Percentiles rank a stretch among this genome's conserved stretches.
Conservation (phyloP, 768 basidiomycete species). For the Hortiboletus campestris region DNA sequence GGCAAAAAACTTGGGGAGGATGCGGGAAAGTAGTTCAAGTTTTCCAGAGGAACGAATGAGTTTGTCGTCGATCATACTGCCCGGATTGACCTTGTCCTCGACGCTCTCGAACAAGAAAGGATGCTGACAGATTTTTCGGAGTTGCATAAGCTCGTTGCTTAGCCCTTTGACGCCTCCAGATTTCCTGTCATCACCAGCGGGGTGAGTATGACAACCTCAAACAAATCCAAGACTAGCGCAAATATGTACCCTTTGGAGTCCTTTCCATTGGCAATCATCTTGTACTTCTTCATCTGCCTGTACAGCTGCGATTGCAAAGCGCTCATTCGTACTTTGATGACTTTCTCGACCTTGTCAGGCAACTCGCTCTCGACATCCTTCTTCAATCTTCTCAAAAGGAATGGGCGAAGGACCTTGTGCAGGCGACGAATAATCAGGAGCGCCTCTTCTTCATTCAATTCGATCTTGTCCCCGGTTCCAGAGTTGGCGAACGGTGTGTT, state of each 20-base stretch:
- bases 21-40: slow-evolving; percentile 85
- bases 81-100: slow-evolving; percentile 89
- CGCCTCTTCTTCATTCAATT: slow-evolving; percentile 99
- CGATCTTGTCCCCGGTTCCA: slow-evolving; percentile 97
- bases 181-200: slow-evolving; percentile 44
- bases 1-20: slow-evolving; percentile 92
- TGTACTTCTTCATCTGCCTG: slow-evolving; percentile 97
- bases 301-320: slow-evolving; percentile 89
- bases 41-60: slow-evolving; percentile 89
- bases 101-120: slow-evolving; percentile 96
- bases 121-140: slow-evolving; percentile 97
- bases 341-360: slow-evolving; percentile 97
- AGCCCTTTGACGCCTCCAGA: slow-evolving; percentile 79
- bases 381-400: slow-evolving; percentile 89
- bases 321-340: slow-evolving; percentile 95
- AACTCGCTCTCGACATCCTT: slow-evolving; percentile 96
- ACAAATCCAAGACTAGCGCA: not conserved
- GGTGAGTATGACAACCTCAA: slow-evolving; percentile 4
- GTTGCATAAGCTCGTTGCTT: slow-evolving; percentile 95
- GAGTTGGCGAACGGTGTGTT: slow-evolving; percentile 99
- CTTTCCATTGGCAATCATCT: slow-evolving; percentile 89
- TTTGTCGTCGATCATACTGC: slow-evolving; percentile 77
- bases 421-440: slow-evolving; percentile 94
- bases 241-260: slow-evolving; percentile 65
- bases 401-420: slow-evolving; percentile 94